Base-by-base conservation (phyloP, 495 filamentous ascomycete genomes). In the Bacidia gigantensis region DNA sequence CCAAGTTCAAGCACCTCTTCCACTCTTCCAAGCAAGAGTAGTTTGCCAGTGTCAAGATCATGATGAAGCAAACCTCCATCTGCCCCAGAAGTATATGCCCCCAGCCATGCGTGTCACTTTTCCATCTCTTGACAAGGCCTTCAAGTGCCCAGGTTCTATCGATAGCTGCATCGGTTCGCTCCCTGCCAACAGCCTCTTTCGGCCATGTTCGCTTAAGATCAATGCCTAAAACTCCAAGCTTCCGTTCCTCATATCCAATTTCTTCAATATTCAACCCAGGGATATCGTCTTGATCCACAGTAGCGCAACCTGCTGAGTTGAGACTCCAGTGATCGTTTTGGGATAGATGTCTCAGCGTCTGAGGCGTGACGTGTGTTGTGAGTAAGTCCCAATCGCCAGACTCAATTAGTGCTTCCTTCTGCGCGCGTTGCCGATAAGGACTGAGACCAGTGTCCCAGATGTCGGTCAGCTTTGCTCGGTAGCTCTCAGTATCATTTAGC, bases 21-120 rank as follows among this genome's bases (percentile, higher is more conserved):
- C 89, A 98, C 56, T 95, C 88, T 58, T 89, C 82, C 22, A 89
- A 72, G 61, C 86, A 94, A 0, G 87, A 88, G 56, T 81, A 77
- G 62, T 93, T 96, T 64, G 83, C 83, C 41, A 96, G 71, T 22
- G 83, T 84, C 53, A 88, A 69, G 11, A 87, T 81, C 62, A 83
- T 86, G 3, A 96, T 59, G 65, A 92, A 96, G 32, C 79, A 75
- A 59, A 93, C 83, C 59, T 96, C 87, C 40, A 96, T 59, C 60
- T 97, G 89, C 39, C 89, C 90, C n/a, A 93, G 64, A 2, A 96
- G 58, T 42, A 85, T 64, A 52, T 24, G 17, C 58, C 5, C 56
- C 54, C 53, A 70, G 64, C 1, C 66, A 69, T 11, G 46, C 42
- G 26, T 51, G 10, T 75, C 54, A 23, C 53, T 59, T 29, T 64